Evolutionary conservation across 179 eudicot species (phyloP), one percentile per base, ranked within the genome.

Genomic region (Patellifolia procumbens): DNA sequence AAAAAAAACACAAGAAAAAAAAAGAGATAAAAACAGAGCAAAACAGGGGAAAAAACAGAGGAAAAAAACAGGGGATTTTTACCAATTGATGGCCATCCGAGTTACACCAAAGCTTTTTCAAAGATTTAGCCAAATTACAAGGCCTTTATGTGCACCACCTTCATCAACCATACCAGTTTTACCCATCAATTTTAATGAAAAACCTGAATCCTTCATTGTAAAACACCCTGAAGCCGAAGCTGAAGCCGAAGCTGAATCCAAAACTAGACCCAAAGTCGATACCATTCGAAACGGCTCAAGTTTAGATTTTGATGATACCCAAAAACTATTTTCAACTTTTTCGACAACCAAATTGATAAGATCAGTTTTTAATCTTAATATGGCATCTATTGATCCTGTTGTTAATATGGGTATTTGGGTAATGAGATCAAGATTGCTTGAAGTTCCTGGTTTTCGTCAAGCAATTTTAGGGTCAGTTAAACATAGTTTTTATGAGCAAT

Each of bases 401-500:
- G 90, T 87, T 20, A 87, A 84, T 80, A 0, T 88, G 39, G 91
- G 92, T 1, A 62, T 78, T 63, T 86, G 90, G 88, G 85, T 92
- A 0, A 86, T 88, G 90, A 69, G 81, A 7, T 91, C 96, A 0
- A 80, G 65, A 74, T 67, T 91, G 43, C 82, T 93, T 85, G 74
- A 81, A 3, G 73, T 70, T 24, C 84, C 85, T 10, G 60, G 86
- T 2, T 42, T 83, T 19, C 70, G 85, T 9, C 81, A 83, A 48
- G 51, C 77, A 9, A 73, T 88, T 16, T 29, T 89, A 10, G 85
- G 78, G 6, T 45, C 65, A 0, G 82, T 88, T 0, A 78, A 86
- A 31, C 75, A 68, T 9, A 90, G 91, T 63, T 85, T 93, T 49
- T 95, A 82, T 69, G 93, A 90, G 5, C 99, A 95, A 32, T 95